These are phyloP conservation scores for Agastache rugosa DNA, from an alignment of 257 asterid species.

Conservation along the genomic window DNA sequence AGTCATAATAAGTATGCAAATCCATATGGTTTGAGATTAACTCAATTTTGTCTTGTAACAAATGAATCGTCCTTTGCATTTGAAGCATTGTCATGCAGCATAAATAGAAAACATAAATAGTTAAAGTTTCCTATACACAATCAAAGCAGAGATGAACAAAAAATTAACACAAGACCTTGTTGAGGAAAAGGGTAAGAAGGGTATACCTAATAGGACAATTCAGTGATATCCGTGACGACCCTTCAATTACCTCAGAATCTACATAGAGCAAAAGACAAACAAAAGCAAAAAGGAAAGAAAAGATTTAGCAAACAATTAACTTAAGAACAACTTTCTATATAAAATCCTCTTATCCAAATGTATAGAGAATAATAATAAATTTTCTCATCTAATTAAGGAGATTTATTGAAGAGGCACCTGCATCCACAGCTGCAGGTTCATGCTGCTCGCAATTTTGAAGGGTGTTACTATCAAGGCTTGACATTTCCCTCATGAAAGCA, in stretches of 20 bases:
- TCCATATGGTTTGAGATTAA: slow-evolving; percentile 1
- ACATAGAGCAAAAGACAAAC: slow-evolving; percentile 30
- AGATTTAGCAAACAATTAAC: slow-evolving; percentile 32
- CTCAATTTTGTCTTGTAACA: slow-evolving; percentile 8
- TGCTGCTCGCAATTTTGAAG: slow-evolving; percentile 75
- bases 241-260: slow-evolving; percentile 92
- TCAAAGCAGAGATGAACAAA: slow-evolving; percentile 12
- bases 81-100: slow-evolving; percentile 16
- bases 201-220: slow-evolving; percentile 93
- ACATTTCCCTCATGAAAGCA: slow-evolving; percentile 66
- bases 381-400: slow-evolving; percentile 21
- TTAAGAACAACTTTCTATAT: slow-evolving; percentile 3
- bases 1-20: slow-evolving; percentile 7
- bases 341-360: slow-evolving; percentile 12
- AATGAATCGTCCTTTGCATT: slow-evolving; percentile 15
- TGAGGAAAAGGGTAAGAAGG: slow-evolving; percentile 31
- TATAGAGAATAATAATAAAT: slow-evolving; percentile 21
- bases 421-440: slow-evolving; percentile 61
- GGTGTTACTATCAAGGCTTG: slow-evolving; percentile 49
- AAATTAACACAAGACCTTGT: slow-evolving; percentile 20
- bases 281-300: slow-evolving; percentile 10
- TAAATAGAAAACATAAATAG: background rate
- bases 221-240: slow-evolving; percentile 83
- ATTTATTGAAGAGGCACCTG: slow-evolving; percentile 57
- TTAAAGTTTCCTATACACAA: background rate